A percentile compares a stretch with the other conserved stretches of the same genome.
phyloP scores from a whole-genome alignment of 176 grass and related monocot species.

The Phragmites australis region DNA sequence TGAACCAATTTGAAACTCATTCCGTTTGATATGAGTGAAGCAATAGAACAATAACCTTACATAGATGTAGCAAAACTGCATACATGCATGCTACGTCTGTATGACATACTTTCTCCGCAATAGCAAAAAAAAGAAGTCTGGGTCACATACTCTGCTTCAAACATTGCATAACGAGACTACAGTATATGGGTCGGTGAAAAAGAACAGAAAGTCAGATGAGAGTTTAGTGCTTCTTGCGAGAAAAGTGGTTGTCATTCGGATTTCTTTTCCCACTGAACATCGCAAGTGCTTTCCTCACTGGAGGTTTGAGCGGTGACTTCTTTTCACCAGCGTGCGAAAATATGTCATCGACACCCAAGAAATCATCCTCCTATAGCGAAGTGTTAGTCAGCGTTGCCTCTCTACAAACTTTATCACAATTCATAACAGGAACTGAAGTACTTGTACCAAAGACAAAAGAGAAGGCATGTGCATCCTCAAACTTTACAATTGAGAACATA shows the following conservation, averaged over 20 bases:
- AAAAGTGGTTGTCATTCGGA: constrained; percentile 97
- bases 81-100: neutral
- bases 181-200: neutral
- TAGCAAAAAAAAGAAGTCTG: neutral
- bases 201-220: neutral
- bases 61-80: constrained; percentile 14
- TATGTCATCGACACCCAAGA: constrained; percentile 62
- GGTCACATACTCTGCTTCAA: neutral
- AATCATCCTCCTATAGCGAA: constrained; percentile 68
- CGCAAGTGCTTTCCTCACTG: constrained; percentile 77
- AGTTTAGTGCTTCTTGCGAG: constrained; percentile 61
- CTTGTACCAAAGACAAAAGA: neutral
- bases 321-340: constrained; percentile 74
- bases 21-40: neutral
- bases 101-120: neutral
- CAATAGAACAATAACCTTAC: constrained; percentile 5
- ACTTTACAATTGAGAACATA: neutral
- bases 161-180: neutral
- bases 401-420: neutral
- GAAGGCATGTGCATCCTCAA: neutral
- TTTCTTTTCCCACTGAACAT: constrained; percentile 93
- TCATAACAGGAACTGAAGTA: neutral
- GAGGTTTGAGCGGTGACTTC: constrained; percentile 79
- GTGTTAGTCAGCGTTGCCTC: neutral
- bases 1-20: neutral